phyloP scores from a whole-genome alignment of 2,329 filamentous ascomycete species.

The Sporothrix curviconia region DNA sequence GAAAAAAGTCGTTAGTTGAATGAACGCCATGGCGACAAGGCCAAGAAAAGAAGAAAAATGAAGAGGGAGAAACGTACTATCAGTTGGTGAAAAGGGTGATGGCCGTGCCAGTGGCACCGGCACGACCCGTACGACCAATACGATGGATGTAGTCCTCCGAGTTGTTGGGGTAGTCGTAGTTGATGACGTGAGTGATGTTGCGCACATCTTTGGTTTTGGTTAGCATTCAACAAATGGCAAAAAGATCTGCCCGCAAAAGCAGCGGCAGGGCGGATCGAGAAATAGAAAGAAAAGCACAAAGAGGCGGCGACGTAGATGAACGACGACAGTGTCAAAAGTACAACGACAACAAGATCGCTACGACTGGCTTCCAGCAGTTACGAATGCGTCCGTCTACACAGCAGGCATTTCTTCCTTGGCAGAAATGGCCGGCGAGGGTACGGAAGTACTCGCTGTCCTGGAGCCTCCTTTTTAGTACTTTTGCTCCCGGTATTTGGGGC shows the following conservation, averaged over 20 bases:
- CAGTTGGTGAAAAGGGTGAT: constrained; percentile 99
- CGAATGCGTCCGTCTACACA: constrained; percentile 27
- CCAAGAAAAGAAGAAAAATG: not conserved
- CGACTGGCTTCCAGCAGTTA: constrained; percentile 53
- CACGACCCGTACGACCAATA: constrained; percentile 92
- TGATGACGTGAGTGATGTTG: constrained; percentile 99
- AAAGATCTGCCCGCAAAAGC: not conserved
- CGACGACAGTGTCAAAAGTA: not conserved
- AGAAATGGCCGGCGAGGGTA: constrained; percentile 27
- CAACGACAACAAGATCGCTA: constrained; percentile 39
- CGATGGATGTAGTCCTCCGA: constrained; percentile 97
- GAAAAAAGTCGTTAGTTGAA: not conserved
- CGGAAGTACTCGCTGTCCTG: constrained; percentile 46
- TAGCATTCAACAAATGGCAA: constrained; percentile 56
- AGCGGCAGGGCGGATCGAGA: not conserved
- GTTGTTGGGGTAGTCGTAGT: constrained; percentile 99
- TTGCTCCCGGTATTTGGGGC: constrained; percentile 51
- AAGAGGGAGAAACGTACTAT: constrained; percentile 63
- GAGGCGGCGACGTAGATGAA: not conserved
- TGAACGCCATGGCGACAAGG: too few relatives aligned
- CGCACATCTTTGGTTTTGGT: constrained; percentile 90
- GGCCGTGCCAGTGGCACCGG: constrained; percentile 88
- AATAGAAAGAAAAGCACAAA: not conserved
- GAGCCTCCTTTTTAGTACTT: constrained; percentile 38
- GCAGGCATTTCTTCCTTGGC: too few relatives aligned